Evolutionary conservation across 2,329 filamentous ascomycete species (phyloP).

Genomic region (Pezicula neosporulosa): DNA sequence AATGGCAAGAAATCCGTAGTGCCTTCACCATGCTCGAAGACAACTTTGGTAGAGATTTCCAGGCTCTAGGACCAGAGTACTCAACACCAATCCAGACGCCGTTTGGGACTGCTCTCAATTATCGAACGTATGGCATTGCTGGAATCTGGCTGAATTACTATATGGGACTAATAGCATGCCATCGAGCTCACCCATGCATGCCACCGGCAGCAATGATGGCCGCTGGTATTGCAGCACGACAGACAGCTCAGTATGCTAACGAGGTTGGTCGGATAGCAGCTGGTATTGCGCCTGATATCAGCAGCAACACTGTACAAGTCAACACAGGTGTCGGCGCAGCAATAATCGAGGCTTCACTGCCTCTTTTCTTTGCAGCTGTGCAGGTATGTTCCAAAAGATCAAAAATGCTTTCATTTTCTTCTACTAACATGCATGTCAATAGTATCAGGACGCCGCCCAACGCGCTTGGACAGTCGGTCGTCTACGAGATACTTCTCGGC

Average conservation of each 20-base stretch:
- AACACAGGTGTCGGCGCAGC: slow-evolving; percentile 77
- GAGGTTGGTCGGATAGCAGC: slow-evolving; percentile 78
- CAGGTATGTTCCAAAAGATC: slow-evolving; percentile 43
- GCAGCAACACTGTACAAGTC: slow-evolving; percentile 46
- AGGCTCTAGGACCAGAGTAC: slow-evolving; percentile 68
- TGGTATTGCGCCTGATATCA: slow-evolving; percentile 53
- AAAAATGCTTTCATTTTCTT: neutral
- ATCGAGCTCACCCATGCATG: slow-evolving; percentile 84
- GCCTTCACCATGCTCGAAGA: slow-evolving; percentile 66
- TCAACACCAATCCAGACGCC: slow-evolving; percentile 62
- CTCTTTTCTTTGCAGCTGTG: slow-evolving; percentile 82
- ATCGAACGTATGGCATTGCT: slow-evolving; percentile 82
- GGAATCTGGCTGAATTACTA: slow-evolving; percentile 87
- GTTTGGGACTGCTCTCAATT: slow-evolving; percentile 79
- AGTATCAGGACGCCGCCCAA: slow-evolving; percentile 70
- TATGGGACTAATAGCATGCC: slow-evolving; percentile 78
- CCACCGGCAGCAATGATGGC: slow-evolving; percentile 87
- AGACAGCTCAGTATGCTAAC: slow-evolving; percentile 69
- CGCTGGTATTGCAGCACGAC: slow-evolving; percentile 69
- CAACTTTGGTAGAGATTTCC: slow-evolving; percentile 71
- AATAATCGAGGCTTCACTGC: slow-evolving; percentile 77
- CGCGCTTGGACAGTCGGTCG: slow-evolving; percentile 74
- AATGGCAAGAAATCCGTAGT: slow-evolving; percentile 74
- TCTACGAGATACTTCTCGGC: slow-evolving; percentile 69
- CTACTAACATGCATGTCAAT: slow-evolving; percentile 16